A percentile compares a stretch with the other conserved stretches of the same genome.
Evolutionary conservation across 805 yeast genomes (phyloP).

Genomic region (Saturnispora halmiae): DNA sequence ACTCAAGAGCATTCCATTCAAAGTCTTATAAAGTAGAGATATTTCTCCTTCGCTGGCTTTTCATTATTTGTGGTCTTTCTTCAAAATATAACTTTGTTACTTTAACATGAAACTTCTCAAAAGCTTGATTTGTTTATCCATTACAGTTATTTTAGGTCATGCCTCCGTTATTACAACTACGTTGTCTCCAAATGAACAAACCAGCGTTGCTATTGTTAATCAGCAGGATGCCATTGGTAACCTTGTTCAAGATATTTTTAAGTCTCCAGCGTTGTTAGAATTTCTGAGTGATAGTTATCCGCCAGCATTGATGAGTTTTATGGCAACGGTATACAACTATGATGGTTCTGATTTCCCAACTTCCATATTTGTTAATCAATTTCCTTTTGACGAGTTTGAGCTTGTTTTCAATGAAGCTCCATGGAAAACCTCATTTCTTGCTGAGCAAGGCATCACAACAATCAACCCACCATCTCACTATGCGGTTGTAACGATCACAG

Average conservation of each 20-base stretch:
- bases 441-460: constrained; percentile 20
- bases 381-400: constrained; percentile 29
- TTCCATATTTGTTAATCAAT: constrained; percentile 20
- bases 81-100: background rate
- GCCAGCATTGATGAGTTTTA: constrained; percentile 24
- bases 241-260: constrained; percentile 17
- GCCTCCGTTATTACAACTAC: constrained; percentile 17
- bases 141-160: background rate
- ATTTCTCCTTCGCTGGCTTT: background rate
- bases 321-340: constrained; percentile 16
- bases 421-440: constrained; percentile 26
- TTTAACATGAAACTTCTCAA: background rate
- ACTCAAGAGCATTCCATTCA: too few relatives aligned
- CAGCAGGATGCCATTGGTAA: constrained; percentile 22
- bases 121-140: background rate
- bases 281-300: constrained; percentile 27
- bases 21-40: too few relatives aligned
- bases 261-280: constrained; percentile 16
- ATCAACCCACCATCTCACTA: constrained; percentile 26
- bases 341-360: constrained; percentile 16
- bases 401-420: constrained; percentile 28
- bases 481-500: constrained; percentile 15
- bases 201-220: constrained; percentile 25
- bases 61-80: background rate
- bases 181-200: constrained; percentile 21